phyloP scores from a whole-genome alignment of 805 yeast genomes.

The Ogataea nitratoaversa region DNA sequence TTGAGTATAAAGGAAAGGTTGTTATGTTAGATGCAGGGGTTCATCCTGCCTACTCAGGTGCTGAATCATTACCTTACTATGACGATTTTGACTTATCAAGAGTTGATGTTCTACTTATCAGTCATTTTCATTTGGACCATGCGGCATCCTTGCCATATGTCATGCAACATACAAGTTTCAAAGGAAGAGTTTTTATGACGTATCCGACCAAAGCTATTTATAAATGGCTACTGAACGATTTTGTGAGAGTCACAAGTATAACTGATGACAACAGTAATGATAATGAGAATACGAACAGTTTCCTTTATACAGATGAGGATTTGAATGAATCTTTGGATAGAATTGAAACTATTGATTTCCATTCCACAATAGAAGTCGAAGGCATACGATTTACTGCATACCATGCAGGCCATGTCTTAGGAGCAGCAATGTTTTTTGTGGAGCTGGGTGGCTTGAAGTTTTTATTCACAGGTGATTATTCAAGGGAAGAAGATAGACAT shows the following conservation, averaged over 20 bases:
- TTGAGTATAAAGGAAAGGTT: slow-evolving; percentile 89
- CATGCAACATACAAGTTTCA: slow-evolving; percentile 93
- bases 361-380: slow-evolving; percentile 89
- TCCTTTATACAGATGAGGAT: slow-evolving; percentile 85
- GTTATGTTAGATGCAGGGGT: slow-evolving; percentile 98
- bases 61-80: slow-evolving; percentile 88
- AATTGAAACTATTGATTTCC: slow-evolving; percentile 93
- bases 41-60: slow-evolving; percentile 91
- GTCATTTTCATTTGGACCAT: slow-evolving; percentile 96
- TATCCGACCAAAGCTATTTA: slow-evolving; percentile 98
- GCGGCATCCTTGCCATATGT: slow-evolving; percentile 98
- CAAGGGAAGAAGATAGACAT: slow-evolving; percentile 94
- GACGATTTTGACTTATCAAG: slow-evolving; percentile 90
- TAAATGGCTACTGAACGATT: slow-evolving; percentile 91
- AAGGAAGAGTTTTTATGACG: slow-evolving; percentile 97
- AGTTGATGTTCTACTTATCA: slow-evolving; percentile 80
- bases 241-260: slow-evolving; percentile 79
- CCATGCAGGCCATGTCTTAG: slow-evolving; percentile 99
- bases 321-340: slow-evolving; percentile 79
- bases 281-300: slow-evolving; percentile 38
- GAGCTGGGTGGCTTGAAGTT: slow-evolving; percentile 91
- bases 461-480: slow-evolving; percentile 93
- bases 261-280: slow-evolving; percentile 39
- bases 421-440: slow-evolving; percentile 96
- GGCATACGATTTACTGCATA: slow-evolving; percentile 96